These are phyloP conservation scores for Flaveria ramosissima DNA, from an alignment of 129 eudicot genomes.

Conservation along the genomic window DNA sequence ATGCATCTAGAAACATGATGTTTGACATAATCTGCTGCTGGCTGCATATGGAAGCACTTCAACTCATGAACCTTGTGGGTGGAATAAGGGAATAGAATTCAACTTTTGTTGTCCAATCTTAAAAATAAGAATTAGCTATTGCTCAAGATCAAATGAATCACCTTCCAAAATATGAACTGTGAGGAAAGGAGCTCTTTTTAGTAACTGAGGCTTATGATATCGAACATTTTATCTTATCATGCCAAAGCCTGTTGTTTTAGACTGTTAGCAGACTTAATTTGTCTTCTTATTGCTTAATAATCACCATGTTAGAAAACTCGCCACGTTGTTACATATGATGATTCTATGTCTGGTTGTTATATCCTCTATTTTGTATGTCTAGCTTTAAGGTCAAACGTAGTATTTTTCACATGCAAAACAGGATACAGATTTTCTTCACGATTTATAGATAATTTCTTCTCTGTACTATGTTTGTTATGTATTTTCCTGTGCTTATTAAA, in stretches of 20 bases:
- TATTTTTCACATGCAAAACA: no score
- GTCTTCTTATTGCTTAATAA: neutral
- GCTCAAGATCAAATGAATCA: neutral
- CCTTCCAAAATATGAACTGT: no score
- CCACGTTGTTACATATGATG: neutral
- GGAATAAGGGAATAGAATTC: neutral
- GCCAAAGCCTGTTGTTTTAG: neutral
- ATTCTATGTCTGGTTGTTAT: no score
- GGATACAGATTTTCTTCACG: neutral
- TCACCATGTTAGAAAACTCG: neutral
- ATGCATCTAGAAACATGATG: neutral
- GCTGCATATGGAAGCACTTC: neutral
- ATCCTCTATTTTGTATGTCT: no score
- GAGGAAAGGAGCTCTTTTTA: neutral
- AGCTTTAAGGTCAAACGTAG: no score
- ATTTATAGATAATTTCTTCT: neutral
- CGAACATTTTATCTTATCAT: neutral
- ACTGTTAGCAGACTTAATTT: neutral
- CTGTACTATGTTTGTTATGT: neutral
- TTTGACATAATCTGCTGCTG: neutral
- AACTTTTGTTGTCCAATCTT: neutral
- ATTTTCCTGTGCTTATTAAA: neutral
- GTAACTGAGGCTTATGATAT: neutral
- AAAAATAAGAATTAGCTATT: neutral
- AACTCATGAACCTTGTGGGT: no score